These are phyloP conservation scores for Paecilomyces variotii DNA, from an alignment of 2,329 filamentous ascomycete species.

Conservation along the genomic window DNA sequence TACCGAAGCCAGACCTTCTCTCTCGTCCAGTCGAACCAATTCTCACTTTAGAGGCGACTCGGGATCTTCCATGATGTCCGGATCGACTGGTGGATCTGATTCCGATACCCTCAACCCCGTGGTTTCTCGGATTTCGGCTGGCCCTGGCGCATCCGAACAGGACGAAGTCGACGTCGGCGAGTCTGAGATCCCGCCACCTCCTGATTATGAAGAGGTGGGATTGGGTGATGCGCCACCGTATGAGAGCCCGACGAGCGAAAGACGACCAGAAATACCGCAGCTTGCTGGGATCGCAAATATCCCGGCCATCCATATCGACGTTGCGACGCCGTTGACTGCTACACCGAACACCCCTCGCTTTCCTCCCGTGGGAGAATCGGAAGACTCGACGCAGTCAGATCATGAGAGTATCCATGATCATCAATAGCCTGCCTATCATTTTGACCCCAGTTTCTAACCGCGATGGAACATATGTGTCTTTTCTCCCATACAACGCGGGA, in stretches of 20 bases:
- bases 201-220: slow-evolving; percentile 34
- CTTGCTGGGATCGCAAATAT: slow-evolving; percentile 3
- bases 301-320: neutral
- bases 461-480: neutral
- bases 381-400: neutral
- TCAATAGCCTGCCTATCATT: neutral
- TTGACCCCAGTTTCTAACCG: neutral
- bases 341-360: slow-evolving; percentile 4
- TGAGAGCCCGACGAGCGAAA: slow-evolving; percentile 17
- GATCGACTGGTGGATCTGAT: slow-evolving; percentile 22
- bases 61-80: slow-evolving; percentile 27
- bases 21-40: slow-evolving; percentile 18
- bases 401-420: neutral
- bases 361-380: slow-evolving; percentile 1
- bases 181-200: slow-evolving; percentile 27
- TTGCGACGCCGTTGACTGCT: neutral
- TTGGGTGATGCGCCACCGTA: slow-evolving; percentile 39
- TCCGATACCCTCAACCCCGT: slow-evolving; percentile 17
- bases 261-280: slow-evolving; percentile 8
- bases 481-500: neutral
- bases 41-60: slow-evolving; percentile 25
- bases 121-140: slow-evolving; percentile 19
- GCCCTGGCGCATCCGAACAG: slow-evolving; percentile 11
- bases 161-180: slow-evolving; percentile 31
- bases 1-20: slow-evolving; percentile 16